Base-by-base conservation (phyloP, 176 grass and related monocot species). In the Calamus simplicifolius region DNA sequence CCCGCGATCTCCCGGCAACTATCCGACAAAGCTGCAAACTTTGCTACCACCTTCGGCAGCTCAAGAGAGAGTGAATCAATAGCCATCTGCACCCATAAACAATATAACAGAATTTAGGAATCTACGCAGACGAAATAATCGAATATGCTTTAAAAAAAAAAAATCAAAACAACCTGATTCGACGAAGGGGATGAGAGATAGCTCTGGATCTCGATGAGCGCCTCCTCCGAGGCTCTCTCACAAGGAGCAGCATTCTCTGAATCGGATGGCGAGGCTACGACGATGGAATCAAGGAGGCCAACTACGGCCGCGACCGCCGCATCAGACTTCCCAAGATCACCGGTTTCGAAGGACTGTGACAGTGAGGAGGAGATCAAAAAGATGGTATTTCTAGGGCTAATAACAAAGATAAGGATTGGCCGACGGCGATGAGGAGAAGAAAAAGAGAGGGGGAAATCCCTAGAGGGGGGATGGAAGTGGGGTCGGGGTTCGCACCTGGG, bases 11-110 rank as follows among this genome's bases (percentile, higher is more conserved):
- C 69, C 31, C 35, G 26, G 52, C 81, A 84, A 18, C 23, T 61
- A 29, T 69, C 31, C 49, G n/a, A 74, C 50, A 74, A 64, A 56
- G 66, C 61, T 56, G 73, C 70, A 15, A 81, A 72, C 31, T 72
- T 81, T 35, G 81, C 81, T 31, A 89, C 77, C 23, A 72, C 62
- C 58, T 78, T 78, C 2, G 78, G 81, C 13, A 89, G 77, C 70
- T 81, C 74, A 15, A 89, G 74, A n/a, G 86, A 89, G 66, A 85
- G 77, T 0, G 58, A 77, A 25, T 81, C 86, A n/a, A 81, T 50
- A n/a, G 64, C 77, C 73, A 71, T 75, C 81, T 89, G 25, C 48
- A 19, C 59, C 13, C 23, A 59, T 19, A 3, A 31, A 54, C 4
- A 62, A 48, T 38, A 29, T 25, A 52, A 58, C 3, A 19, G 50